Evolutionary conservation across 73 alveolate species (phyloP).

Genomic region (Paramecium biaurelia): DNA sequence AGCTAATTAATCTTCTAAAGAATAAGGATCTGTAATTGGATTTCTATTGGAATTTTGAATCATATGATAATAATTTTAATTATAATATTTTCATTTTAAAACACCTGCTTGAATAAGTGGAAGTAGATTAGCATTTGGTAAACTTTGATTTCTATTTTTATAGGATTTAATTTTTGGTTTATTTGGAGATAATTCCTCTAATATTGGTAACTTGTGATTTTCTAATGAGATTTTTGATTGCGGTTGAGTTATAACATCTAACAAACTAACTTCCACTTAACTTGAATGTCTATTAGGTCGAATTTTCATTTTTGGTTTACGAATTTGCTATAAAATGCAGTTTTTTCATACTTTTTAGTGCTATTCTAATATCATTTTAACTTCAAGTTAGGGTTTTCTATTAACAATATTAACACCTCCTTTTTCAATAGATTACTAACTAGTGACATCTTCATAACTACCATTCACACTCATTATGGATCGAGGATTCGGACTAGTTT

Average conservation of each 20-base stretch:
- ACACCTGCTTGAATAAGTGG: not conserved
- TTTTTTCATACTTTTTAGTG: not conserved
- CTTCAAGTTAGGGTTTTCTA: not conserved
- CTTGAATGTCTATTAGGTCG: not conserved
- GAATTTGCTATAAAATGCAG: not conserved
- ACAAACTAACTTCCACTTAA: not conserved
- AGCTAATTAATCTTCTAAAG: slow-evolving; percentile 54
- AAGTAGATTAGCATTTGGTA: not conserved
- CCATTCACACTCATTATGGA: not conserved
- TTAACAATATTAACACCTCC: not conserved
- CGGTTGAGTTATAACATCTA: not conserved
- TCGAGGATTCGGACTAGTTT: not conserved
- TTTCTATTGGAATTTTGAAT: not conserved
- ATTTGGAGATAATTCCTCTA: not conserved
- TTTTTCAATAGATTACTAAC: not conserved
- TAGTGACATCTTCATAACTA: not conserved
- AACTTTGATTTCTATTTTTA: not conserved
- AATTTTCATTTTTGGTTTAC: not conserved
- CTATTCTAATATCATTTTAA: not conserved
- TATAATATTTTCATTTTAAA: not conserved
- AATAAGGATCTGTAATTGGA: slow-evolving; percentile 37
- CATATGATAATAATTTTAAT: not conserved
- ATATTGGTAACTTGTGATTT: not conserved
- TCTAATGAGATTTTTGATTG: slow-evolving; percentile 6
- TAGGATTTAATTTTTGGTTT: not conserved